These are phyloP conservation scores for Tinospora cordifolia DNA, from an alignment of 164 flowering plant genomes.

Conservation along the genomic window DNA sequence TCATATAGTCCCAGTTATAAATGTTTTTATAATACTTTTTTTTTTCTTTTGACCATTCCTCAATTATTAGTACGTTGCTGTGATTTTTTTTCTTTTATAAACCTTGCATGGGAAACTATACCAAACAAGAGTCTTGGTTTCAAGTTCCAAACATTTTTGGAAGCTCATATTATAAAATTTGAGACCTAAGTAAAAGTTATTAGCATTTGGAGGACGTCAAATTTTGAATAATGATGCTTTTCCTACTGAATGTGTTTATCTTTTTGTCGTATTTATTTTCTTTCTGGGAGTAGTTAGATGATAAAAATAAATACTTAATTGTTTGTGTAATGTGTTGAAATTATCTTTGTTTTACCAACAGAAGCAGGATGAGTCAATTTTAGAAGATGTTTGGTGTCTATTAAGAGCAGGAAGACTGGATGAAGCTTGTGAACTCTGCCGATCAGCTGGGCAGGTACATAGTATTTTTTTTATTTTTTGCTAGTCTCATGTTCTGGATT, in stretches of 20 bases:
- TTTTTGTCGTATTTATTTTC: slow-evolving; percentile 2
- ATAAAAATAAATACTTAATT: neutral
- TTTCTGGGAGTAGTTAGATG: neutral
- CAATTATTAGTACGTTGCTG: no score
- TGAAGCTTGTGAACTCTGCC: slow-evolving; percentile 91
- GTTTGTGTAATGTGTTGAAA: neutral
- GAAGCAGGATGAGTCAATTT: slow-evolving; percentile 94
- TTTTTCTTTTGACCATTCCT: no score
- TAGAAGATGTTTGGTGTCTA: slow-evolving; percentile 93
- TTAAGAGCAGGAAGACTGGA: slow-evolving; percentile 83
- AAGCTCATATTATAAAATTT: no score
- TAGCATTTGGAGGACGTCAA: no score
- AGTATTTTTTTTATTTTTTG: neutral
- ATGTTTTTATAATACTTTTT: no score
- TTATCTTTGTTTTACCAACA: slow-evolving; percentile 21
- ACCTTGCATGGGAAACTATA: no score
- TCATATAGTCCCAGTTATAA: no score
- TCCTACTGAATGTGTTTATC: neutral
- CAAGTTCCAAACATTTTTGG: no score
- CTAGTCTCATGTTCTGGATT: slow-evolving; percentile 5
- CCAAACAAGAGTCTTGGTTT: no score
- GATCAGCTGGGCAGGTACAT: slow-evolving; percentile 92
- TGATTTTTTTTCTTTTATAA: no score
- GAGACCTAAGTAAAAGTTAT: no score
- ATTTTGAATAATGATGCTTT: no score